Evolutionary conservation across 2,329 filamentous ascomycete species (phyloP), one percentile per base, ranked within the genome.

Genomic region (Triangularia setosa): DNA sequence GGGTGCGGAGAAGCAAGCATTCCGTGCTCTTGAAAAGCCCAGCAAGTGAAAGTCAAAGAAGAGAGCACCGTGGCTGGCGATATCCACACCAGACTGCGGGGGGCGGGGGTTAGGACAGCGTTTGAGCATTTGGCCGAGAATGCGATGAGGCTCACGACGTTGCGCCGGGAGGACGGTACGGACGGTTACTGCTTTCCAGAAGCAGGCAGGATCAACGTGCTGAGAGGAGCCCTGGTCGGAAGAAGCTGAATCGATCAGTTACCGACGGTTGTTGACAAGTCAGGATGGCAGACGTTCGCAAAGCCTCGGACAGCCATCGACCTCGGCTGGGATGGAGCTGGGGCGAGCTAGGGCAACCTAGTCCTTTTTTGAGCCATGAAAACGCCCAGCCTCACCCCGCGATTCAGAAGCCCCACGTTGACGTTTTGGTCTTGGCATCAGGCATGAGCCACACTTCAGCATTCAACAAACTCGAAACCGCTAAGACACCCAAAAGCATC

Each of bases 321-420:
- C 53, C 52, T 56, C 61, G 55, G 55, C 61, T 63, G 44, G 55
- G 56, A 55, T 25, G 40, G 40, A 63, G 48, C 57, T 21, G 21
- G 57, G 40, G 5, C 40, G n/a, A 52, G 58, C 44, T 60, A 16
- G 25, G 25, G 16, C 52, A 55, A 55, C 40, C 40, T 21, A 8
- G 40, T 48, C 33, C 18, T 16, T 23, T 59, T 59, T 25, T n/a
- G 3, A 48, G 28, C 24, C 16, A 33, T 27, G 33, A 44, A 60
- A n/a, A 28, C 30, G 30, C 62, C 62, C 33, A 64, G 62, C 62
- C 21, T 64, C 54, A 62, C 63, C 63, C 63, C 63, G 52, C 63
- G 59, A 64, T 62, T 62, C 59, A 53, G 57, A 33, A 14, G 33
- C 33, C 57, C 35, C 16, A 35, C 18, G n/a, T 33, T 35, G 30